Evolutionary conservation across 1,284 basidiomycete genomes (phyloP), one percentile per base, ranked within the genome.

Genomic region (Rhizoctonia solani): DNA sequence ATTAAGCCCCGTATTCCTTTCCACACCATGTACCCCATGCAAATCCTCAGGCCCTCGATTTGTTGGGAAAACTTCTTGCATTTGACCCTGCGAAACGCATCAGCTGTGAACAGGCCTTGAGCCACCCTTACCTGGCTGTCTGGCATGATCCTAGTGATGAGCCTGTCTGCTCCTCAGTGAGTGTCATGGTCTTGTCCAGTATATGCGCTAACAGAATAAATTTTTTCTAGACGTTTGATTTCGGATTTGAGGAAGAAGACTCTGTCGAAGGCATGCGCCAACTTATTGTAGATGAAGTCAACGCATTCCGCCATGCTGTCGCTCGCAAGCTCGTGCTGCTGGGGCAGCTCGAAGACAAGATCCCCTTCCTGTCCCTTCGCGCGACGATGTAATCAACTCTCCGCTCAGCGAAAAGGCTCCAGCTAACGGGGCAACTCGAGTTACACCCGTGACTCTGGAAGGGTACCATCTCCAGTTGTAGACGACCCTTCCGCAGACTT

Each of bases 71-170:
- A 76, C 87, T 99, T 81, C 83, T 99, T 55, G 90, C 93, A 75
- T 99, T 99, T 75, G 97, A 99, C 76, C 97, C 97, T 19, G 89
- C 93, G 16, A 92, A 93, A 79, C 89, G 97, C 56, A 96, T 98
- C 77, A 92, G 89, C 67, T 99, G 97, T 77, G 93, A 98, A 74
- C 89, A 98, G 74, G 97, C 97, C 0, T 81, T 99, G 46, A 89
- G 90, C 69, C 97, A 99, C 76, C 93, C 95, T 0, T 99, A 99
- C 77, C 81, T 95, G 55, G 83, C 89, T 66, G 93, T 95, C 9
- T 97, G 93, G 94, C 93, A 96, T 74, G 93, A 96, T 77, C 93
- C 92, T n/a, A 85, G 88, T 13, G 93, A 95, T 75, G 93, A 95
- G 77, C 93, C 93, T 1, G 73, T 83, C 41, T 95, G 93, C 74